These are phyloP conservation scores for Geotrichum restrictum DNA, from an alignment of 1,139 yeast genomes.

Conservation along the genomic window DNA sequence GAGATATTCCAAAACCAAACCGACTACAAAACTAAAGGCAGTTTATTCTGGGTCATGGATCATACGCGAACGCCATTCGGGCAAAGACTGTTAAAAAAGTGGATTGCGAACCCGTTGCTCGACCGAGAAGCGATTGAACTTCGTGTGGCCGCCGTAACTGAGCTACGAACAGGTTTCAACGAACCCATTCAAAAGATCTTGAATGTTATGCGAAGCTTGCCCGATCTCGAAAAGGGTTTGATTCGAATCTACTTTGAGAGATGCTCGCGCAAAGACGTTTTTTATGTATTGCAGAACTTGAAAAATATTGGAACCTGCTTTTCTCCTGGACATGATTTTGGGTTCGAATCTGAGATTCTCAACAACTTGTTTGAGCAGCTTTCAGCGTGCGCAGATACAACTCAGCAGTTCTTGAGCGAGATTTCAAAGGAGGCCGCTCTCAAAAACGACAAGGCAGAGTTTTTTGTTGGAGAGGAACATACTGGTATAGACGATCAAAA, in stretches of 20 bases:
- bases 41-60: constrained; percentile 73
- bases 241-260: constrained; percentile 64
- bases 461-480: constrained; percentile 39
- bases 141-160: constrained; percentile 62
- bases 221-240: constrained; percentile 66
- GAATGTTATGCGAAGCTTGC: constrained; percentile 45
- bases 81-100: constrained; percentile 55
- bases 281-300: constrained; percentile 48
- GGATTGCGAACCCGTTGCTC: constrained; percentile 74
- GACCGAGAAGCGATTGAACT: constrained; percentile 50
- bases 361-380: constrained; percentile 35
- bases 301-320: constrained; percentile 22
- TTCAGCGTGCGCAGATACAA: constrained; percentile 26
- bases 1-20: constrained; percentile 71
- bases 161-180: constrained; percentile 42
- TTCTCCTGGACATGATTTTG: not conserved
- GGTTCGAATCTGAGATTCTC: constrained; percentile 34
- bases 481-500: constrained; percentile 39
- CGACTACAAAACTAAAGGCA: constrained; percentile 55
- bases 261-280: constrained; percentile 63
- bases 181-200: constrained; percentile 48
- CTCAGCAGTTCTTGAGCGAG: constrained; percentile 46
- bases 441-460: constrained; percentile 46
- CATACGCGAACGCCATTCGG: constrained; percentile 81
- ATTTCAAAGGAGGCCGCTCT: constrained; percentile 57